These are phyloP conservation scores for Multifurca ochricompacta DNA, from an alignment of 768 basidiomycete genomes.

Conservation along the genomic window DNA sequence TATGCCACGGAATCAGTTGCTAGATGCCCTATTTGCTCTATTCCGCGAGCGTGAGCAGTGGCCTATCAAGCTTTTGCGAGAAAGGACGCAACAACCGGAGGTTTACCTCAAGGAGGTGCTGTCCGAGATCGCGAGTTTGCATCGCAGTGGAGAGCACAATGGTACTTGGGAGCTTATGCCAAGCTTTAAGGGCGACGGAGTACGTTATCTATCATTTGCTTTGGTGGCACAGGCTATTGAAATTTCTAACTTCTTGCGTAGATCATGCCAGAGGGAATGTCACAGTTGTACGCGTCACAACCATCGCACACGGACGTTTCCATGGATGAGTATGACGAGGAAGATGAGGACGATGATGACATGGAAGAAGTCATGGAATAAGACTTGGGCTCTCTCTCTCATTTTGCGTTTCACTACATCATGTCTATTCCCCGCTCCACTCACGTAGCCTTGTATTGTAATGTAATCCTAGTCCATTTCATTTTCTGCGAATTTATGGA, in stretches of 20 bases:
- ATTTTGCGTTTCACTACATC: background rate
- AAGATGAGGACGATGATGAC: conserved; percentile 52
- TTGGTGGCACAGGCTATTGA: background rate
- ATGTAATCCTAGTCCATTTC: background rate
- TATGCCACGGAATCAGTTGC: conserved; percentile 79
- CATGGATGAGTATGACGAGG: conserved; percentile 48
- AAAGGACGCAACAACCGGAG: conserved; percentile 80
- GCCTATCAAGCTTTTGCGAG: conserved; percentile 68
- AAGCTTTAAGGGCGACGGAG: conserved; percentile 58
- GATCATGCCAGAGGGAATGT: conserved; percentile 30
- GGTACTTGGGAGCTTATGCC: conserved; percentile 76
- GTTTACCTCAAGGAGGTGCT: conserved; percentile 81
- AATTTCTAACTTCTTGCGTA: conserved; percentile 14
- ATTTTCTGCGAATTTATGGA: background rate
- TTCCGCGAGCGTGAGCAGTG: conserved; percentile 79
- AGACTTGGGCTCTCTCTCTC: conserved; percentile 23
- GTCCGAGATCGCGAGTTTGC: conserved; percentile 63
- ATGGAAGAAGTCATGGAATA: conserved; percentile 61
- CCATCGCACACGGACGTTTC: conserved; percentile 29
- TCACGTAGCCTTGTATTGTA: background rate
- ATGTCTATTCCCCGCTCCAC: background rate
- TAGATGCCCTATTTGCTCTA: conserved; percentile 71
- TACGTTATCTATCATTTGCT: conserved; percentile 26
- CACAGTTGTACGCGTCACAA: conserved; percentile 23
- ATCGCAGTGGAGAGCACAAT: conserved; percentile 74